Conservation (phyloP, 306 rosid genomes). For the Prosopis cineraria region DNA sequence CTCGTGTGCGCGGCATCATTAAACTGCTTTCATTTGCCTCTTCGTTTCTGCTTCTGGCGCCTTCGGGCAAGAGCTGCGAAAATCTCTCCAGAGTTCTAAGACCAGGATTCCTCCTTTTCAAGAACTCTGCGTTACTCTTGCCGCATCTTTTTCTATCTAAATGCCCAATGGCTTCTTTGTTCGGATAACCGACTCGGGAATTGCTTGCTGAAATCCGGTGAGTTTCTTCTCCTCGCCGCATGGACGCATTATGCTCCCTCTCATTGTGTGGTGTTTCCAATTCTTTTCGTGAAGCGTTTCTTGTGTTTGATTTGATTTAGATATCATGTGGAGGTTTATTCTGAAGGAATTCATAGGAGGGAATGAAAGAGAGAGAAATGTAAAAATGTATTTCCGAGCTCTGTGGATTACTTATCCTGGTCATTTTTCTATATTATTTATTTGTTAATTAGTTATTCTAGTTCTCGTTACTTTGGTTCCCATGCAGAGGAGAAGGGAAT, state of each 20-base stretch:
- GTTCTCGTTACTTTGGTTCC: constrained; percentile 23
- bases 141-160: not conserved
- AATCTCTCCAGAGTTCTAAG: not conserved
- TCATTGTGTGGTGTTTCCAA: not conserved
- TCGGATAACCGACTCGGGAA: not conserved
- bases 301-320: not conserved
- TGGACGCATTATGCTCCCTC: not conserved
- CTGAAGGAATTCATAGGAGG: not conserved
- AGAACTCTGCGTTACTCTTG: not conserved
- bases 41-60: constrained; percentile 22
- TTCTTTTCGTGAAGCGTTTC: not conserved
- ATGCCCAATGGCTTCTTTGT: not conserved
- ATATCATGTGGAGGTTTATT: not conserved
- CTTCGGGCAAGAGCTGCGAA: constrained; percentile 21
- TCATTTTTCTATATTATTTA: not conserved
- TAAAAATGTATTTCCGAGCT: not conserved
- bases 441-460: constrained; percentile 12
- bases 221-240: constrained; percentile 31
- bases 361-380: not conserved
- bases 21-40: not conserved
- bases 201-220: constrained; percentile 35
- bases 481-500: not conserved
- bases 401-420: not conserved
- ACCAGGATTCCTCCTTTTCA: not conserved
- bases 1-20: not conserved